Conservation (phyloP, 257 asterid genomes). For the Solanum sejunctum region DNA sequence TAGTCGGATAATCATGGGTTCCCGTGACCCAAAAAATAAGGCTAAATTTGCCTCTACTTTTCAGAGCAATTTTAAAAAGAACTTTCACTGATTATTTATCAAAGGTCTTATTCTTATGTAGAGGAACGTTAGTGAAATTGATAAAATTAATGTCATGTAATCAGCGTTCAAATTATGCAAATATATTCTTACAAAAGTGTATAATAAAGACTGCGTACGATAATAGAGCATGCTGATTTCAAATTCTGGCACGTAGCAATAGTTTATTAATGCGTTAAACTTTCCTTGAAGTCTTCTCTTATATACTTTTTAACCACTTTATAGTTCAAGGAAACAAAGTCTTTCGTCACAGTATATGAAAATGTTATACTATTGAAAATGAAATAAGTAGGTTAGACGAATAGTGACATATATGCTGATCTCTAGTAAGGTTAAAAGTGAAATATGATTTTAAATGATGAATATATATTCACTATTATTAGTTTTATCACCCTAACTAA, state of each 20-base stretch:
- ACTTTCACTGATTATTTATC: not conserved
- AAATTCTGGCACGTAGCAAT: accelerated
- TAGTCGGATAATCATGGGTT: no score
- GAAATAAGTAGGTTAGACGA: not conserved
- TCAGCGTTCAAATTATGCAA: not conserved
- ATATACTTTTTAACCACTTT: not conserved
- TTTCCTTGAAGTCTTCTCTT: not conserved
- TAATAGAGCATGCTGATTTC: not conserved
- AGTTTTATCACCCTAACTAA: not conserved
- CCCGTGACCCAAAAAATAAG: no score
- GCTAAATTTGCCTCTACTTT: not conserved
- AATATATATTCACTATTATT: not conserved
- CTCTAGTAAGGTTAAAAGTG: no score
- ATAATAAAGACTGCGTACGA: no score
- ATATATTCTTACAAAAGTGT: accelerated
- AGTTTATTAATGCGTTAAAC: not conserved
- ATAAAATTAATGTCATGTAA: no score
- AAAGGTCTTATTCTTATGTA: not conserved
- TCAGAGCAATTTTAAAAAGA: not conserved
- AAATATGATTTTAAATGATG: not conserved
- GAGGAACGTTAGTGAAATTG: not conserved
- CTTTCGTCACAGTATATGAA: not conserved
- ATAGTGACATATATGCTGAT: not conserved
- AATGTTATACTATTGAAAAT: not conserved
- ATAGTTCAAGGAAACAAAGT: not conserved